Evolutionary conservation across 2,329 filamentous ascomycete species (phyloP), one percentile per base, ranked within the genome.

Genomic region (Tolypocladium pustulatum): DNA sequence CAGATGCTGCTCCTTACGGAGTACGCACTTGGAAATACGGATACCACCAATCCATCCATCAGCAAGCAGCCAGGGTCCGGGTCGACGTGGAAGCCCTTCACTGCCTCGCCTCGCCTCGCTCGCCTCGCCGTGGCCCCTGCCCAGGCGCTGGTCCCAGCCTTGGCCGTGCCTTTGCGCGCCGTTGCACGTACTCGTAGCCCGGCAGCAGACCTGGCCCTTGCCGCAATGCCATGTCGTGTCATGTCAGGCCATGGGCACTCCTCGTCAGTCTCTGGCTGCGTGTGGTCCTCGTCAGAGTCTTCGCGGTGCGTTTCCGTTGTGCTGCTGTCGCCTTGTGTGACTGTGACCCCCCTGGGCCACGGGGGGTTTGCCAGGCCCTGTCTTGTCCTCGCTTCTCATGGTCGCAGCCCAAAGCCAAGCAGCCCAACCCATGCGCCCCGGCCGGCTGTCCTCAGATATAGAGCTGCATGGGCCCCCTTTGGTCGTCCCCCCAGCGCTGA

Each of bases 141-240:
- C 49, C 49, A 9, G 49, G 8, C 27, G n/a, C 27, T 34, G 7
- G 49, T 10, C 5, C 27, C 30, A n/a, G 49, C 49, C 27, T 51
- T 34, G 49, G 27, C 49, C 49, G 10, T 30, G 49, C 30, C 49
- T 30, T 8, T 49, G 43, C 43, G 22, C 43, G 4, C 15, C 43
- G 43, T 49, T 49, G 22, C 43, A 49, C 43, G 25, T 15, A 20
- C 38, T 37, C 36, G 8, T 10, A 43, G 41, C 41, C 22, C 22
- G 41, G 46, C 25, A 49, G 43, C 43, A 52, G 49, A 13, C 49
- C 49, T 52, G 49, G 49, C 49, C 49, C 49, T 34, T 34, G 30
- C 30, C 49, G n/a, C 13, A 30, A 8, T 30, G 60, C 65, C 57
- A 58, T 62, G 63, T 60, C 65, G 60, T 67, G 54, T 40, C 54